These are phyloP conservation scores for Volvox reticuliferus DNA, from an alignment of 139 green algal genomes.

Conservation along the genomic window DNA sequence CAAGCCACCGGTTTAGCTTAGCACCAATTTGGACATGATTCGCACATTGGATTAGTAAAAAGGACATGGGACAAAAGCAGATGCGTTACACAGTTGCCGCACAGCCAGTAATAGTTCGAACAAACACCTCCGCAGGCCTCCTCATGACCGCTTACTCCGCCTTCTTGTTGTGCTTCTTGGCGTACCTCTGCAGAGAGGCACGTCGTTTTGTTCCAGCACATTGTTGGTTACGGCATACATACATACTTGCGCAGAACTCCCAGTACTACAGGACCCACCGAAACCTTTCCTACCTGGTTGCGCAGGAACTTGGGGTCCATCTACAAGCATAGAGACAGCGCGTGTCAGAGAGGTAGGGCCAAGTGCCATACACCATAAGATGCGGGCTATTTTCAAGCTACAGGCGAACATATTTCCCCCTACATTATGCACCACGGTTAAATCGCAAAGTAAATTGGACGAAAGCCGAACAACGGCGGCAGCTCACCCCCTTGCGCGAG, in stretches of 20 bases:
- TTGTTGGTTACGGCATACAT: neutral
- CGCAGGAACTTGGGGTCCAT: constrained; percentile 97
- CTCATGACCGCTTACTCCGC: constrained; percentile 48
- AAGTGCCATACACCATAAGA: neutral
- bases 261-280: neutral
- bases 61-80: no score
- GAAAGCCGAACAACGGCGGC: neutral
- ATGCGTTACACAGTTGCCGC: constrained; percentile 25
- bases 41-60: neutral
- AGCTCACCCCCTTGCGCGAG: constrained; percentile 84
- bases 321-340: constrained; percentile 49
- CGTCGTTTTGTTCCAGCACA: neutral
- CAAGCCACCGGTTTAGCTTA: no score
- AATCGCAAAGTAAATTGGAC: neutral
- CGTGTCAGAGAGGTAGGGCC: neutral
- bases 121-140: neutral
- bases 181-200: constrained; percentile 77
- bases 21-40: neutral
- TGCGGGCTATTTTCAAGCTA: neutral
- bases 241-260: neutral
- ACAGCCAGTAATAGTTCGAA: neutral
- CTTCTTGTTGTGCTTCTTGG: constrained; percentile 90
- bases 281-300: constrained; percentile 79
- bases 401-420: neutral
- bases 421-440: neutral